Evolutionary conservation across 2,329 filamentous ascomycete species (phyloP).

Genomic region (Calonectria crousiana): DNA sequence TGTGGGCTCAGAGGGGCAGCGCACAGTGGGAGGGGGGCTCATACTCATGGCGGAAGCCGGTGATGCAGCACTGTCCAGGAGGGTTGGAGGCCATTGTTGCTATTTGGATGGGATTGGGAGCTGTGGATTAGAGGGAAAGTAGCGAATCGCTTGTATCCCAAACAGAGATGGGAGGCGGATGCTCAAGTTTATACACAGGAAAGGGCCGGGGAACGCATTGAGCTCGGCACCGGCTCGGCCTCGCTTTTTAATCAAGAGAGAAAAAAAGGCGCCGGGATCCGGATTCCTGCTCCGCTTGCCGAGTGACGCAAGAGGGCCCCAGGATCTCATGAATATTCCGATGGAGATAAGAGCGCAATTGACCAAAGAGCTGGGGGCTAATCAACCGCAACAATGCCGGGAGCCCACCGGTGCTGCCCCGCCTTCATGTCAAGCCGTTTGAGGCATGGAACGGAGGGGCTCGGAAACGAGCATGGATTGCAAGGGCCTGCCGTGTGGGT

Average conservation of each 20-base stretch:
- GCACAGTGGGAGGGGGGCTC: constrained; percentile 40
- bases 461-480: background rate
- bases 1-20: background rate
- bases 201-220: background rate
- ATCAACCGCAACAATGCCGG: constrained; percentile 4
- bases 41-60: constrained; percentile 67
- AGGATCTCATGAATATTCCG: constrained; percentile 12
- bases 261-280: constrained; percentile 11
- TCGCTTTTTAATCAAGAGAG: constrained; percentile 26
- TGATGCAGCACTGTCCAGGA: constrained; percentile 64
- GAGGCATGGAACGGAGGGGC: background rate
- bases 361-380: background rate
- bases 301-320: constrained; percentile 37
- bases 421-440: background rate
- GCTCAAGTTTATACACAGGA: background rate
- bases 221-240: constrained; percentile 10
- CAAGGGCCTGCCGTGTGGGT: background rate
- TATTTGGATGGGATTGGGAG: background rate
- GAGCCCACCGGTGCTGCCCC: constrained; percentile 1
- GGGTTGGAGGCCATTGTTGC: constrained; percentile 65
- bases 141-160: background rate
- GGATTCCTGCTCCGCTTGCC: constrained; percentile 14
- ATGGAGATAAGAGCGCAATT: constrained; percentile 1
- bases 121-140: background rate
- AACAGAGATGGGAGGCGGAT: background rate